Percentiles rank a stretch among this genome's conserved stretches.
Evolutionary conservation across 2,329 filamentous ascomycete genomes (phyloP).

Genomic region (Neonectria sp.): DNA sequence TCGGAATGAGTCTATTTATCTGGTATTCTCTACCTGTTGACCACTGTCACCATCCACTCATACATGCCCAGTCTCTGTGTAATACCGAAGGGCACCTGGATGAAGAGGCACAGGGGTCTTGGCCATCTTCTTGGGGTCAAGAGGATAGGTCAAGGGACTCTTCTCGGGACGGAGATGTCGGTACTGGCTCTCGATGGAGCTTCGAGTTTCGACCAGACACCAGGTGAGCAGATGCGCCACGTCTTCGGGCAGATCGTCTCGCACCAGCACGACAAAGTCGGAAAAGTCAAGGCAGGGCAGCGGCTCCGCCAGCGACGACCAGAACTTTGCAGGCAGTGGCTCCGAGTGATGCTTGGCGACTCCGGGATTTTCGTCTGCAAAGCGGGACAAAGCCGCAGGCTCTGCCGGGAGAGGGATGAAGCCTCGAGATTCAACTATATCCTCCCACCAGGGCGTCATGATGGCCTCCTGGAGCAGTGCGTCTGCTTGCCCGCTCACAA

Average conservation of each 20-base stretch:
- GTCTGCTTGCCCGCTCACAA: background rate
- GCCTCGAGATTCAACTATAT: background rate
- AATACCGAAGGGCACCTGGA: background rate
- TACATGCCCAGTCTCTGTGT: slow-evolving; percentile 4
- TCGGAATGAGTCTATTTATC: too few relatives aligned
- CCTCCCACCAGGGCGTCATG: slow-evolving; percentile 13
- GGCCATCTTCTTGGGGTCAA: background rate
- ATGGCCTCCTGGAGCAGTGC: slow-evolving; percentile 4
- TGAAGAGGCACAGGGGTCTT: background rate
- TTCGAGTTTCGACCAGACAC: slow-evolving; percentile 3
- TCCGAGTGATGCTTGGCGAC: too few relatives aligned
- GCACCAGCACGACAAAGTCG: background rate
- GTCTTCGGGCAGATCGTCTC: slow-evolving; percentile 9
- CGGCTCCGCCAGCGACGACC: background rate
- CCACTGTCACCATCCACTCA: too few relatives aligned
- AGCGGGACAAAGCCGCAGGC: background rate
- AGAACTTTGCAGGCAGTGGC: slow-evolving; percentile 2
- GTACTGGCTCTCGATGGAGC: background rate
- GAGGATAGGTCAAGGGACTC: too few relatives aligned
- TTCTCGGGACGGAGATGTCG: background rate
- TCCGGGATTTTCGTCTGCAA: background rate
- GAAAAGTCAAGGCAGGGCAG: background rate
- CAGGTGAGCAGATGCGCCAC: slow-evolving; percentile 8
- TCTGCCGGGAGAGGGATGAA: background rate
- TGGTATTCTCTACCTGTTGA: too few relatives aligned